phyloP scores from a whole-genome alignment of 176 grass and related monocot genomes.

The Pontederia paniculata region DNA sequence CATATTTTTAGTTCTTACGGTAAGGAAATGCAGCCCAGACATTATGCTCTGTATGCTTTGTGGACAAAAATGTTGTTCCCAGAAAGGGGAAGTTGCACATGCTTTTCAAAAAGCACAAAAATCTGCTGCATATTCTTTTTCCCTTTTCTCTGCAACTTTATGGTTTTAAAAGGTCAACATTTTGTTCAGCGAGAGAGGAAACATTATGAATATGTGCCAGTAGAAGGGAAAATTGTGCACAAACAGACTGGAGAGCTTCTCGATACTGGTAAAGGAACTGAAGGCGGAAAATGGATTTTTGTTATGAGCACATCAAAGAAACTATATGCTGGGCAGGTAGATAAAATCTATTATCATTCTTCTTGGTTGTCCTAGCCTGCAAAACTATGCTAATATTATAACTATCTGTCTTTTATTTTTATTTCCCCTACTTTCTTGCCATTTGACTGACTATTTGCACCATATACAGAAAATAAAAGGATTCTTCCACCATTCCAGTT shows the following conservation, averaged over 20 bases:
- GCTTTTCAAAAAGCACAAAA: neutral
- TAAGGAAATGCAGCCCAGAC: too few species aligned
- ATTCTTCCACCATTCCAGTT: conserved; percentile 90
- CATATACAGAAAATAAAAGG: conserved; percentile 68
- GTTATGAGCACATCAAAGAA: conserved; percentile 63
- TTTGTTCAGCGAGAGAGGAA: conserved; percentile 69
- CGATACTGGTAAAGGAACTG: conserved; percentile 40
- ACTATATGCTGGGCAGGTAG: conserved; percentile 80
- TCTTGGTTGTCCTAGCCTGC: conserved; percentile 3
- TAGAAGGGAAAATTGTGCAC: conserved; percentile 42
- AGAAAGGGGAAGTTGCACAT: too few species aligned
- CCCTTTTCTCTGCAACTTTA: neutral
- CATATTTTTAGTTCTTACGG: too few species aligned
- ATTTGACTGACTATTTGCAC: neutral
- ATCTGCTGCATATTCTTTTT: neutral
- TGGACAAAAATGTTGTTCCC: too few species aligned
- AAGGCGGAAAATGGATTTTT: conserved; percentile 89
- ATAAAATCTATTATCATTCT: conserved; percentile 7
- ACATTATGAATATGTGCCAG: conserved; percentile 50
- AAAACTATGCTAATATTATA: neutral
- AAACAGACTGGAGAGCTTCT: conserved; percentile 49
- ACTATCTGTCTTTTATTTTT: conserved; percentile 14
- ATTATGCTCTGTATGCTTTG: too few species aligned
- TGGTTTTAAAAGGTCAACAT: neutral
- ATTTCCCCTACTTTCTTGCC: neutral